phyloP scores from a whole-genome alignment of 257 asterid species.

The Solanum pimpinellifolium region DNA sequence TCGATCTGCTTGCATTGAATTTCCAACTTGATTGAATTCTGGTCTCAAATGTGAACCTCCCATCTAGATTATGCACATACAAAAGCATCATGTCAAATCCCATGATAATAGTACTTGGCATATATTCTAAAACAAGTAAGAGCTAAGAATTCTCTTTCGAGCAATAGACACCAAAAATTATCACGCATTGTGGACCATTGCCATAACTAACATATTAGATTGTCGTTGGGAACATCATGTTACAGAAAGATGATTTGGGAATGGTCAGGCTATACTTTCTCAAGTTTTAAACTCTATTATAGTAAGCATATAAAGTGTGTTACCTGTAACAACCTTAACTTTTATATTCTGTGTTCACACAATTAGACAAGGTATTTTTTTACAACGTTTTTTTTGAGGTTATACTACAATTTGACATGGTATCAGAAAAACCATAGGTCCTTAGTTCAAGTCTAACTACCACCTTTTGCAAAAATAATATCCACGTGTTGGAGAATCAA shows the following conservation, averaged over 20 bases:
- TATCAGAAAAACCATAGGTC: neutral
- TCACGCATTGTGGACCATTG: neutral
- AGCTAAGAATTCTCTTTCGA: neutral
- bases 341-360: neutral
- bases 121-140: neutral
- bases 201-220: neutral
- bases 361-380: neutral
- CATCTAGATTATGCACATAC: conserved; percentile 24
- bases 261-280: neutral
- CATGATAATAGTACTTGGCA: neutral
- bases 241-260: neutral
- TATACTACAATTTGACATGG: neutral
- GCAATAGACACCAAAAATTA: neutral
- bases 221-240: neutral
- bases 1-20: conserved; percentile 59
- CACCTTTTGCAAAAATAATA: neutral
- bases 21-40: conserved; percentile 66
- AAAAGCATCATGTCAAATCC: neutral
- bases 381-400: neutral
- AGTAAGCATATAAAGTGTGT: neutral
- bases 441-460: neutral
- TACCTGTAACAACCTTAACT: neutral
- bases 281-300: neutral
- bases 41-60: conserved; percentile 65
- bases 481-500: neutral